Evolutionary conservation across 345 rosid genomes (phyloP), one percentile per base, ranked within the genome.

Genomic region (Arabidopsis arenosa): DNA sequence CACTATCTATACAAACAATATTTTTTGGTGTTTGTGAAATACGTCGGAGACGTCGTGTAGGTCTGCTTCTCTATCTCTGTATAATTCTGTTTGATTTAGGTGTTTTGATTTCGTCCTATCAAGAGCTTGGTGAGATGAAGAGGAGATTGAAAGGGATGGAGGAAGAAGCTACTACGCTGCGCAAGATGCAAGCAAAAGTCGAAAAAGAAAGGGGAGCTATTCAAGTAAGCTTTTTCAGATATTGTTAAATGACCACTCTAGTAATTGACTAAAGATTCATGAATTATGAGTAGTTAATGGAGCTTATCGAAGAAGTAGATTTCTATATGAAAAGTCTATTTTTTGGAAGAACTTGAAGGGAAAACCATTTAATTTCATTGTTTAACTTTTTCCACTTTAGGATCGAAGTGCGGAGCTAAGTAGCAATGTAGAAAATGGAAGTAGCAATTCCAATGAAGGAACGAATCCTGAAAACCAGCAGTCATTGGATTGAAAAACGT

Each of bases 371-470:
- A 23, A 52, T 56, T 56, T 65, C 9, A 21, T 65, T 40, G 40
- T 7, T 35, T 12, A 1, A 18, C 14, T 21, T 21, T 28, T 28
- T 1, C 5, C 30, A 41, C 35, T 76, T n/a, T 5, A 78, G 81
- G 73, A 78, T 66, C 69, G 14, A 57, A 72, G 69, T 59, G 81
- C 72, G 48, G 74, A 66, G 11, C 10, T 15, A 57, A 70, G 73
- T 21, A 78, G 74, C 14, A 72, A 65, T 43, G 41, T 57, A 17
- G 77, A 78, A 12, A 47, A 65, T 41, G 76, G 68, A 48, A 77
- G 72, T n/a, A 57, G 73, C 63, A 48, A 56, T 48, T 37, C 72
- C 1, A 63, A 48, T 32, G 68, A 71, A 47, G 68, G 63, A 71
- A 53, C 64, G 10, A 75, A 39, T 68, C 63, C 48, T 8, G 70